These are phyloP conservation scores for Penicilliopsis zonata DNA, from an alignment of 495 filamentous ascomycete species.

Conservation along the genomic window DNA sequence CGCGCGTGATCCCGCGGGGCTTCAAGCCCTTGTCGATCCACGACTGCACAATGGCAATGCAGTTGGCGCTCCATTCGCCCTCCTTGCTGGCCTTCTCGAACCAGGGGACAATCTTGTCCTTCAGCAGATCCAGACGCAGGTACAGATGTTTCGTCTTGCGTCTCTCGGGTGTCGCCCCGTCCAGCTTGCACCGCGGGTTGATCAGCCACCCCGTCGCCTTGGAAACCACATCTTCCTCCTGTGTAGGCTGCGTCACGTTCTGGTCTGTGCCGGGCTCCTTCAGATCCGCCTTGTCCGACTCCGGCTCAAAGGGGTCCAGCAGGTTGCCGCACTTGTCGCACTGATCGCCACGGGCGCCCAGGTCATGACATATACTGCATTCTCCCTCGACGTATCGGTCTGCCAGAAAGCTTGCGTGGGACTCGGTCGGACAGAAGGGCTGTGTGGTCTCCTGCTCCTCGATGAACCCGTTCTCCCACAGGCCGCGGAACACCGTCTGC, in stretches of 20 bases:
- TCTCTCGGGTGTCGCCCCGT: slow-evolving; percentile 62
- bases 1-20: slow-evolving; percentile 79
- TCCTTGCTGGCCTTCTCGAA: slow-evolving; percentile 43
- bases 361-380: slow-evolving; percentile 69
- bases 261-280: slow-evolving; percentile 3
- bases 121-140: slow-evolving; percentile 66
- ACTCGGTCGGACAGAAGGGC: slow-evolving; percentile 63
- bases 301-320: slow-evolving; percentile 27
- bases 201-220: slow-evolving; percentile 14
- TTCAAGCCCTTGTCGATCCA: slow-evolving; percentile 79
- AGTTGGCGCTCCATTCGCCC: slow-evolving; percentile 70
- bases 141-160: slow-evolving; percentile 65
- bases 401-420: slow-evolving; percentile 74
- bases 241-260: not conserved
- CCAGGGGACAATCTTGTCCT: slow-evolving; percentile 63
- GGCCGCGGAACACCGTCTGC: slow-evolving; percentile 70
- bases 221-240: slow-evolving; percentile 5
- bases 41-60: slow-evolving; percentile 53
- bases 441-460: slow-evolving; percentile 67
- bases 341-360: slow-evolving; percentile 74
- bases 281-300: too few species aligned
- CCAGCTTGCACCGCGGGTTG: slow-evolving; percentile 63
- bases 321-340: slow-evolving; percentile 80
- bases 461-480: slow-evolving; percentile 71
- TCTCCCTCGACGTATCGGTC: slow-evolving; percentile 91